Percentiles rank a stretch among this genome's conserved stretches.
These are phyloP conservation scores for Coemansia sp. DNA, from an alignment of 192 early-diverging fungal genomes.

Conservation along the genomic window DNA sequence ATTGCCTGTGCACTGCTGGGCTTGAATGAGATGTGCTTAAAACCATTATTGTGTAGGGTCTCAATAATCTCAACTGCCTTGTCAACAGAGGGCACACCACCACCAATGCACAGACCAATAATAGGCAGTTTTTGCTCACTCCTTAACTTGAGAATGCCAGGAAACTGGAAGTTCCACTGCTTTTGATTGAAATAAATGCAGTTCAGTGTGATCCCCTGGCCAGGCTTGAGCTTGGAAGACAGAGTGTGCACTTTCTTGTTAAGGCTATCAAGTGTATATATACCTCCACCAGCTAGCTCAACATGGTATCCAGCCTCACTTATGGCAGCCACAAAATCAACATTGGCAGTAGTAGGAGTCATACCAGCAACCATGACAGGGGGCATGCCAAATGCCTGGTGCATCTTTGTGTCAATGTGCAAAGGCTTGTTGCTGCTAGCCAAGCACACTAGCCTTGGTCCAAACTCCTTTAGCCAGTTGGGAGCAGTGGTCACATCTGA, in stretches of 20 bases:
- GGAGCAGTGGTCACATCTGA: slow-evolving; percentile 68
- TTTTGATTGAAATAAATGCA: slow-evolving; percentile 85
- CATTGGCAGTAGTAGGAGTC: slow-evolving; percentile 83
- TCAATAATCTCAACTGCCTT: slow-evolving; percentile 78
- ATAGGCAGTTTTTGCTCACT: slow-evolving; percentile 76
- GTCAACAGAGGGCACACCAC: slow-evolving; percentile 85
- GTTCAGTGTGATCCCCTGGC: slow-evolving; percentile 89
- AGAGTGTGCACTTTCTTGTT: slow-evolving; percentile 70
- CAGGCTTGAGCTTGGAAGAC: slow-evolving; percentile 65
- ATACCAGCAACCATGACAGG: slow-evolving; percentile 95
- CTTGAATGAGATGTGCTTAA: slow-evolving; percentile 81
- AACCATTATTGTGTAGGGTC: slow-evolving; percentile 69
- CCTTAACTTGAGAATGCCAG: slow-evolving; percentile 74
- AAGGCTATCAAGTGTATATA: slow-evolving; percentile 71
- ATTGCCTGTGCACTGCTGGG: slow-evolving; percentile 76
- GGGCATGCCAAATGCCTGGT: slow-evolving; percentile 78
- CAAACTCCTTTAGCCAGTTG: slow-evolving; percentile 84
- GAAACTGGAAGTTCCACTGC: slow-evolving; percentile 82
- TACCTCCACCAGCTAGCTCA: slow-evolving; percentile 89
- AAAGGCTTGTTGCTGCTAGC: slow-evolving; percentile 51
- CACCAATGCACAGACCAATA: slow-evolving; percentile 87
- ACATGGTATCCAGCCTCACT: slow-evolving; percentile 88
- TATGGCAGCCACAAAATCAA: slow-evolving; percentile 75
- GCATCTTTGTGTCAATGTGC: slow-evolving; percentile 85
- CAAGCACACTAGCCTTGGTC: slow-evolving; percentile 76